Percentiles rank a stretch among this genome's conserved stretches.
Conservation (phyloP, 1,284 basidiomycete genomes). For the Rhodotorula sp. region DNA sequence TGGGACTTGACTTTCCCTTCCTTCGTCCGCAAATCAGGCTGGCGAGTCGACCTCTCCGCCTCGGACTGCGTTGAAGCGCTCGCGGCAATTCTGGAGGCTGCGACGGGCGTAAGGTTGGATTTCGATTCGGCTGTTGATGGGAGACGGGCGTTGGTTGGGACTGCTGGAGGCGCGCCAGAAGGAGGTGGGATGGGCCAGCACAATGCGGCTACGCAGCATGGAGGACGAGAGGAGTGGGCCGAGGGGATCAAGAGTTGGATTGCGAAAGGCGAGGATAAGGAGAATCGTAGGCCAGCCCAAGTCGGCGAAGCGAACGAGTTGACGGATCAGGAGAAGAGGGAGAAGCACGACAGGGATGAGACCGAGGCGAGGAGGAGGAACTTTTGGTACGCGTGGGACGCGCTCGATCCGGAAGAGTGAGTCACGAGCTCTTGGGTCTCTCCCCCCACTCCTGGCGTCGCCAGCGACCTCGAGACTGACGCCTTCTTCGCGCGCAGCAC, state of each 20-base stretch:
- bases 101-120: constrained; percentile 82
- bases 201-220: constrained; percentile 42
- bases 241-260: constrained; percentile 60
- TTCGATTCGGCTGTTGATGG: constrained; percentile 57
- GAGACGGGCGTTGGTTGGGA: constrained; percentile 58
- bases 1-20: constrained; percentile 90
- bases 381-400: constrained; percentile 91
- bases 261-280: constrained; percentile 55
- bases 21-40: constrained; percentile 87
- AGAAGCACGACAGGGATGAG: constrained; percentile 51
- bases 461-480: neutral
- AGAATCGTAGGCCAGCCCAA: constrained; percentile 51
- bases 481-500: constrained; percentile 55
- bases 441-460: neutral
- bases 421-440: constrained; percentile 46
- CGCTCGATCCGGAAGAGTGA: constrained; percentile 69
- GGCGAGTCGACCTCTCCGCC: constrained; percentile 79
- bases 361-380: constrained; percentile 80
- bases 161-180: constrained; percentile 60
- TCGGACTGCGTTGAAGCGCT: constrained; percentile 91
- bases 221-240: constrained; percentile 41
- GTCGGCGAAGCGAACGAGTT: constrained; percentile 47
- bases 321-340: constrained; percentile 31
- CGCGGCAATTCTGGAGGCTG: constrained; percentile 82
- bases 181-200: constrained; percentile 55